These are phyloP conservation scores for Ceratopteris richardii DNA, from an alignment of 75 land plant species.

Conservation along the genomic window DNA sequence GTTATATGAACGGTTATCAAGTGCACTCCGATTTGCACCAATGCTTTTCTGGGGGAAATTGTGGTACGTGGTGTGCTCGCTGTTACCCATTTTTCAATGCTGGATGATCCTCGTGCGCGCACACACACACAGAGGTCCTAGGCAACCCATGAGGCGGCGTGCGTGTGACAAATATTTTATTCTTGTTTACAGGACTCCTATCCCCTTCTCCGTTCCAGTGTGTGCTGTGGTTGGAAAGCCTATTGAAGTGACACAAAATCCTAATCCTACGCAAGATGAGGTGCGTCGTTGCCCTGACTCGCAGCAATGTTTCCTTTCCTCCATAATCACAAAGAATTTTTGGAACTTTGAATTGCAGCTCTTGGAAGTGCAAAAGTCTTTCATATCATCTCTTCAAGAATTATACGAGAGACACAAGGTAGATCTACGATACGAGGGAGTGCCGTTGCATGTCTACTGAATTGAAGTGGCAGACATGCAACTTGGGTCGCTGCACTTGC, in stretches of 20 bases:
- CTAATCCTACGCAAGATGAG: conserved; percentile 71
- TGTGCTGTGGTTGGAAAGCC: conserved; percentile 84
- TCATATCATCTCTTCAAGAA: not conserved
- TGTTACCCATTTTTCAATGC: not conserved
- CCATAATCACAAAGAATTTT: too few species aligned
- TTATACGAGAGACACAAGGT: not conserved
- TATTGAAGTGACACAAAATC: conserved; percentile 55
- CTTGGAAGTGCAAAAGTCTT: not conserved
- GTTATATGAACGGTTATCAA: conserved; percentile 43
- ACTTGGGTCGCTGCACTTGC: too few species aligned
- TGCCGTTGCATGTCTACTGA: not conserved
- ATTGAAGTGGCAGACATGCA: too few species aligned
- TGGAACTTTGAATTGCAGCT: not conserved
- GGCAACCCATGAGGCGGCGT: too few species aligned
- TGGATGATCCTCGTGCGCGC: not conserved
- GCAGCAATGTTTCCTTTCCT: not conserved
- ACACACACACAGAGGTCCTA: not conserved
- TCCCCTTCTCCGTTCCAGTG: conserved; percentile 59
- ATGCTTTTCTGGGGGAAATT: conserved; percentile 78
- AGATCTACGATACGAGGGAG: not conserved
- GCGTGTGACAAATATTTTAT: too few species aligned
- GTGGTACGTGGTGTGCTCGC: conserved; percentile 54
- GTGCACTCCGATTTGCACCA: conserved; percentile 70
- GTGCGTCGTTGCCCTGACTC: too few species aligned
- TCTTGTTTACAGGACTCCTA: conserved; percentile 49